These are phyloP conservation scores for Stipa capillata DNA, from an alignment of 176 grass and related monocot genomes.

Conservation along the genomic window DNA sequence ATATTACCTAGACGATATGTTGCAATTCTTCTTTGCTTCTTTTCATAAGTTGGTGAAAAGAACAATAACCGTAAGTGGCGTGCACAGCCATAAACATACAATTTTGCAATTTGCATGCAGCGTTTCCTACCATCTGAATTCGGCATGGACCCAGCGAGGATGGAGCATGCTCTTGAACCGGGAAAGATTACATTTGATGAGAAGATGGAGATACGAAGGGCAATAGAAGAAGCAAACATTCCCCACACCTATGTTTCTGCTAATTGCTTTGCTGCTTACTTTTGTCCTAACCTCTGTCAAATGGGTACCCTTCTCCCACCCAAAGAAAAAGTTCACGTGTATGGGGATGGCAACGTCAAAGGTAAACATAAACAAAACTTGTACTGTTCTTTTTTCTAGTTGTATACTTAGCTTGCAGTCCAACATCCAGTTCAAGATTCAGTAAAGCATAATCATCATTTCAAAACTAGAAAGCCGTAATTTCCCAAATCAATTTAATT, in stretches of 20 bases:
- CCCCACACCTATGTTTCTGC: slow-evolving; percentile 57
- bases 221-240: slow-evolving; percentile 45
- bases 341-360: slow-evolving; percentile 42
- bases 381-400: neutral
- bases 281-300: slow-evolving; percentile 32
- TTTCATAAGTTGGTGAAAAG: neutral
- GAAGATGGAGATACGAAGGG: slow-evolving; percentile 43
- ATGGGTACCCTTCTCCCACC: slow-evolving; percentile 35
- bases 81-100: neutral
- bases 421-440: neutral
- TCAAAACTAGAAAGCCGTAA: neutral
- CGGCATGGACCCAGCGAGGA: slow-evolving; percentile 41
- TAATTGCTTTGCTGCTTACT: slow-evolving; percentile 28
- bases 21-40: neutral
- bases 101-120: slow-evolving; percentile 10
- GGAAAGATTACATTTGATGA: slow-evolving; percentile 32
- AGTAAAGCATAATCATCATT: neutral
- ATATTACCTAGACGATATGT: neutral
- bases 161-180: slow-evolving; percentile 47
- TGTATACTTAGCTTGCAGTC: neutral
- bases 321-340: slow-evolving; percentile 33
- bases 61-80: neutral
- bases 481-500: neutral
- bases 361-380: neutral
- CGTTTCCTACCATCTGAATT: slow-evolving; percentile 67